Evolutionary conservation across 331 rosid genomes (phyloP).

Genomic region (Pyrus hybrid): DNA sequence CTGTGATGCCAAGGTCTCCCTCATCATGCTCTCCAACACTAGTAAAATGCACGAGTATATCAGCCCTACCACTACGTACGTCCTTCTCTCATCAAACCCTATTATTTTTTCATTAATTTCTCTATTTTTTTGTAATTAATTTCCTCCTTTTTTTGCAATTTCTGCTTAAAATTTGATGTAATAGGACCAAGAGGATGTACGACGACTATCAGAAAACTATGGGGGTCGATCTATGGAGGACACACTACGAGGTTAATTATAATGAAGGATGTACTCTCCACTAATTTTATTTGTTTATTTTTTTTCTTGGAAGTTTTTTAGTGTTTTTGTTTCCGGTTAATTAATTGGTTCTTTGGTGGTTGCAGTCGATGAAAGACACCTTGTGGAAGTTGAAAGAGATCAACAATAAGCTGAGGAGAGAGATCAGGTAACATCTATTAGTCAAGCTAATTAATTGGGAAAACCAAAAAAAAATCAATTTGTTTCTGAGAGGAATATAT

Average conservation of each 20-base stretch:
- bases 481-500: background rate
- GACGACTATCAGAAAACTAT: constrained; percentile 56
- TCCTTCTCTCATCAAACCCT: background rate
- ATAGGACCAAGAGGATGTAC: constrained; percentile 53
- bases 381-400: constrained; percentile 52
- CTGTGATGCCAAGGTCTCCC: constrained; percentile 81
- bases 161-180: background rate
- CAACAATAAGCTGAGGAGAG: constrained; percentile 55
- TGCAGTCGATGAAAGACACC: constrained; percentile 58
- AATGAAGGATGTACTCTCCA: background rate
- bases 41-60: constrained; percentile 57
- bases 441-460: background rate
- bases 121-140: background rate
- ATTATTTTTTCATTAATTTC: background rate
- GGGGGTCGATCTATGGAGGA: constrained; percentile 59
- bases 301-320: background rate
- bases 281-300: background rate
- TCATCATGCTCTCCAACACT: constrained; percentile 71
- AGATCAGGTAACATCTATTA: constrained; percentile 40
- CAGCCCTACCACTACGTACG: constrained; percentile 39
- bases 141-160: background rate
- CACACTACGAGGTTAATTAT: constrained; percentile 63
- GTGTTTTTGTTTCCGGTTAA: background rate
- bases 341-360: background rate
- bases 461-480: background rate